phyloP scores from a whole-genome alignment of 805 yeast species.

The Lipomyces yamadae region DNA sequence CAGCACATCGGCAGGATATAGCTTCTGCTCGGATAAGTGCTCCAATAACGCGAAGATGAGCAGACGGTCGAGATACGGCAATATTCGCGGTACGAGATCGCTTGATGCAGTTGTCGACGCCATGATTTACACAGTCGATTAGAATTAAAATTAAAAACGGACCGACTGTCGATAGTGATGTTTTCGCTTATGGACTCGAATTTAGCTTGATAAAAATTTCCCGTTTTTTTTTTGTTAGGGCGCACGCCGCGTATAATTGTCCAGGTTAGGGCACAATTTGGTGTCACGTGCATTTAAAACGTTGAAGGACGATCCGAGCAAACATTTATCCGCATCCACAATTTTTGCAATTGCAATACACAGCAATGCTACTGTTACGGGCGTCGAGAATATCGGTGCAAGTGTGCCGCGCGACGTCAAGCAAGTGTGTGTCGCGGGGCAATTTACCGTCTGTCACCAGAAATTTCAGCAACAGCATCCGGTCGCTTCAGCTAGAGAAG shows the following conservation, averaged over 20 bases:
- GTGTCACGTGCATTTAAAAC: background rate
- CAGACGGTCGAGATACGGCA: slow-evolving; percentile 67
- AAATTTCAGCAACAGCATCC: background rate
- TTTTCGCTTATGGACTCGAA: background rate
- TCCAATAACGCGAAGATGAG: slow-evolving; percentile 59
- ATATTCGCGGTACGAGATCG: slow-evolving; percentile 48
- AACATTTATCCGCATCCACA: background rate
- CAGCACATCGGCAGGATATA: slow-evolving; percentile 54
- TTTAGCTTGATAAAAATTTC: slow-evolving; percentile 10
- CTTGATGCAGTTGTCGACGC: slow-evolving; percentile 10
- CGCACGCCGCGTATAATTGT: background rate
- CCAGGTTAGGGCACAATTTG: background rate
- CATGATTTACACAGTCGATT: background rate
- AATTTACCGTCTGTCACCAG: background rate
- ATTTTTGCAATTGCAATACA: background rate
- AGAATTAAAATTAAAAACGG: background rate
- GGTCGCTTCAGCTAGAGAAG: background rate
- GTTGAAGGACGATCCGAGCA: background rate
- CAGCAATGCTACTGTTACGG: background rate
- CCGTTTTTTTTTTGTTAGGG: background rate
- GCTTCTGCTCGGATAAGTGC: slow-evolving; percentile 50
- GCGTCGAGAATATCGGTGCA: background rate
- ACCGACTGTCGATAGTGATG: background rate
- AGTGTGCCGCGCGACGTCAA: background rate
- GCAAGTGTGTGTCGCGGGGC: background rate